Conservation (phyloP, 2,329 filamentous ascomycete species). For the Ceratocystis cubensis region DNA sequence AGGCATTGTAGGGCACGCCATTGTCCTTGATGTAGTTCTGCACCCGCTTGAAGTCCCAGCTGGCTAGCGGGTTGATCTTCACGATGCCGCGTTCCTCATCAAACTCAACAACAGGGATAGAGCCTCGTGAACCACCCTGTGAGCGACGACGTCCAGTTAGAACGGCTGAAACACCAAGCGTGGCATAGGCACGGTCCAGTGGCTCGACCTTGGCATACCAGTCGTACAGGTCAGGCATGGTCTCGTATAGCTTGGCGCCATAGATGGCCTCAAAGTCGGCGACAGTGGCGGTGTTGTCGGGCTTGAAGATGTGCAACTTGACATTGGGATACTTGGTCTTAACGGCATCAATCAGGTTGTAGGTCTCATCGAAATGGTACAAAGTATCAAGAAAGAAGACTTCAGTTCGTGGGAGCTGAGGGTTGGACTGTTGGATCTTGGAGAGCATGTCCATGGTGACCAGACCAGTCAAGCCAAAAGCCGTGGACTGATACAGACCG, state of each 20-base stretch:
- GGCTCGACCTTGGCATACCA: constrained; percentile 97
- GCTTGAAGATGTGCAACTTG: constrained; percentile 81
- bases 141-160: constrained; percentile 83
- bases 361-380: constrained; percentile 69
- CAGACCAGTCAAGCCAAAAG: constrained; percentile 69
- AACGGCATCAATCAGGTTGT: constrained; percentile 61
- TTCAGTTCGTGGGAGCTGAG: constrained; percentile 47
- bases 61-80: constrained; percentile 95
- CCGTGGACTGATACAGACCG: constrained; percentile 75
- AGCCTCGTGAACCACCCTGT: constrained; percentile 83
- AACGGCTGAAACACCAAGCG: constrained; percentile 78
- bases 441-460: constrained; percentile 78
- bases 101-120: constrained; percentile 81
- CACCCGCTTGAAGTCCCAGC: constrained; percentile 87
- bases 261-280: constrained; percentile 72
- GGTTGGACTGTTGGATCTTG: constrained; percentile 53
- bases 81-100: constrained; percentile 77
- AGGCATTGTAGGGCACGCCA: constrained; percentile 82
- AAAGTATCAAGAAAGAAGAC: constrained; percentile 75
- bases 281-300: constrained; percentile 57
- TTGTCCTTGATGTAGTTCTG: constrained; percentile 75
- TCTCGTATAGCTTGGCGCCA: constrained; percentile 73
- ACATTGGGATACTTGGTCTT: constrained; percentile 63
- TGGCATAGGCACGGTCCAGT: constrained; percentile 76
- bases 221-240: constrained; percentile 81